These are phyloP conservation scores for Fonsecaea nubica DNA, from an alignment of 2,329 filamentous ascomycete species.

Conservation along the genomic window DNA sequence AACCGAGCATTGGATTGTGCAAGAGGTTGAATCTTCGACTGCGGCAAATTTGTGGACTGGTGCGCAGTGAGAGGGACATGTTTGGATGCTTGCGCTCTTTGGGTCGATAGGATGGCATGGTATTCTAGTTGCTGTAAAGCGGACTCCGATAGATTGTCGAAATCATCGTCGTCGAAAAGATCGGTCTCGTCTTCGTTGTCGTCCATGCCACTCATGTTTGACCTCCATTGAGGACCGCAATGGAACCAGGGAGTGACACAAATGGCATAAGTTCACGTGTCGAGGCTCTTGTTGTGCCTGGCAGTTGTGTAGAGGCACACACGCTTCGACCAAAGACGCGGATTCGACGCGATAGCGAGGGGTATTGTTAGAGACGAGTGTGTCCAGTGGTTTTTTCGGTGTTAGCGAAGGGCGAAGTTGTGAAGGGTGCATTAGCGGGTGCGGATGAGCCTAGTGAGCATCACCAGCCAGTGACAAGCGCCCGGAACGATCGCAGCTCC, in stretches of 20 bases:
- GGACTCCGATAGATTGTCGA: slow-evolving; percentile 53
- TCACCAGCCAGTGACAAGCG: background rate
- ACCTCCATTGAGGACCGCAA: slow-evolving; percentile 33
- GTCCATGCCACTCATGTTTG: slow-evolving; percentile 52
- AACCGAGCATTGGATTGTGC: slow-evolving; percentile 17
- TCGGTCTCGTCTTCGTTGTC: slow-evolving; percentile 54
- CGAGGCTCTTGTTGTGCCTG: background rate
- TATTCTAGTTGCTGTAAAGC: slow-evolving; percentile 54
- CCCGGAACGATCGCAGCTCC: slow-evolving; percentile 9
- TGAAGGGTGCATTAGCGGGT: slow-evolving; percentile 19
- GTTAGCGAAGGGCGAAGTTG: slow-evolving; percentile 1
- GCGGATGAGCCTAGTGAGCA: background rate
- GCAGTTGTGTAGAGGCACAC: background rate
- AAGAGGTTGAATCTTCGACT: slow-evolving; percentile 24
- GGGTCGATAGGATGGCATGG: slow-evolving; percentile 53
- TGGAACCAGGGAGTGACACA: background rate
- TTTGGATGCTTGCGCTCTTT: slow-evolving; percentile 38
- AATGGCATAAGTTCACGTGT: slow-evolving; percentile 2
- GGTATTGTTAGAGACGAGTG: background rate
- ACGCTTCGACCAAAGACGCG: background rate
- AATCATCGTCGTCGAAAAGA: slow-evolving; percentile 52
- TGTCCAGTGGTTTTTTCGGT: background rate
- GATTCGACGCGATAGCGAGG: background rate
- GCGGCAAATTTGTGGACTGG: slow-evolving; percentile 15
- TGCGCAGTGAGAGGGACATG: slow-evolving; percentile 13